Evolutionary conservation across 192 early-diverging fungal species (phyloP), one percentile per base, ranked within the genome.

Genomic region (Podila horticola): DNA sequence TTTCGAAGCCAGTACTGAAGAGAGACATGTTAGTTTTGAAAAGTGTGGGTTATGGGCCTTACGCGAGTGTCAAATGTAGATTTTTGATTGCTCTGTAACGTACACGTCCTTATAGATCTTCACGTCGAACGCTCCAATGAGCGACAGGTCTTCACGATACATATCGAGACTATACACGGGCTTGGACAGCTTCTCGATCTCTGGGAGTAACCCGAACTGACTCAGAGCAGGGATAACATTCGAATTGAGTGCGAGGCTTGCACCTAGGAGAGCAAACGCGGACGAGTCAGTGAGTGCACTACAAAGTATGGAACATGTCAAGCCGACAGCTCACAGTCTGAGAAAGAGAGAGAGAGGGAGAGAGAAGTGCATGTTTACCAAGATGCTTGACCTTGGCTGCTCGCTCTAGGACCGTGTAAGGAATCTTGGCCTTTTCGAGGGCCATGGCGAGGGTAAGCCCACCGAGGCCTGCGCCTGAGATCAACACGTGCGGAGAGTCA

Each of bases 401-500:
- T 7, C 75, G 62, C 28, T 79, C 75, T 34, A 65, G 62, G 33
- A 79, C 52, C 20, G 71, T 41, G 45, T 65, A 79, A n/a, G 68
- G 62, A 31, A 79, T 62, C 2, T 58, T 69, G 36, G 64, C 55
- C 13, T 61, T 70, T 55, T 79, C 41, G 52, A 79, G 62, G 60
- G 61, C 51, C 26, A 66, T 31, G 3, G 69, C 75, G 3, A 71
- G 62, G 20, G 63, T 20, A n/a, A 79, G 58, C 1, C 75, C 69
- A n/a, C 69, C 31, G 5, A 71, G 34, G 15, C 75, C 75, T 24
- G 62, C 75, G 50, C 75, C 75, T 38, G 65, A 41, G 36, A 79
- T 79, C 11, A 79, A 24, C 19, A 79, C 75, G 15, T 45, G 41
- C 2, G 41, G 41, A 15, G 1, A 45, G 41, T 45, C 15, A 45